These are phyloP conservation scores for Pythium scleroteichum DNA, from an alignment of 352 stramenopile genomes.

Conservation along the genomic window DNA sequence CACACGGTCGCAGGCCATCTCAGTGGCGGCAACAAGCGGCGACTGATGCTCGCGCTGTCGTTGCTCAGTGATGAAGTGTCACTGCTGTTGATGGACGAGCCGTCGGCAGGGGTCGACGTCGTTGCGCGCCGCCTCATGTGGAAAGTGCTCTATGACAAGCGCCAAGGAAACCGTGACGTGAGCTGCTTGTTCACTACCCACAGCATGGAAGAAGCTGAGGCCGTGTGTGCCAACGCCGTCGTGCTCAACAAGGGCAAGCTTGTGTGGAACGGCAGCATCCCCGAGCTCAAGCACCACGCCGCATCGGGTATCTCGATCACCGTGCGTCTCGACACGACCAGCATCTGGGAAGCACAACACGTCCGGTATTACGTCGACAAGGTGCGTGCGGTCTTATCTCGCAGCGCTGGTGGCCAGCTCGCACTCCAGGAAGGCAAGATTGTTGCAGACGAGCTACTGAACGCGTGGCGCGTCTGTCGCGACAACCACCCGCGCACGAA, in stretches of 20 bases:
- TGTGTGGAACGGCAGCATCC: constrained; percentile 79
- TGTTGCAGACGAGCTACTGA: constrained; percentile 40
- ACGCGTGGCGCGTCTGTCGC: constrained; percentile 55
- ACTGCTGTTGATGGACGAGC: constrained; percentile 78
- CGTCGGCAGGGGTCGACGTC: constrained; percentile 79
- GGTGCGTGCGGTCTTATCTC: constrained; percentile 34
- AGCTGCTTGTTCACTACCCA: constrained; percentile 86
- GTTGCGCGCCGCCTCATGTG: constrained; percentile 80
- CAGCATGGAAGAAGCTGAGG: constrained; percentile 85
- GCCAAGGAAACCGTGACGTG: constrained; percentile 39
- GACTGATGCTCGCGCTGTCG: constrained; percentile 75
- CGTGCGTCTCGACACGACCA: constrained; percentile 48
- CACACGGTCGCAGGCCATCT: constrained; percentile 56
- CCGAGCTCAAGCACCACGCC: constrained; percentile 74
- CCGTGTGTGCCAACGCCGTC: constrained; percentile 79
- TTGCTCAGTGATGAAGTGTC: constrained; percentile 66
- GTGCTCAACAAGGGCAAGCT: constrained; percentile 72
- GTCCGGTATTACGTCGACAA: constrained; percentile 48
- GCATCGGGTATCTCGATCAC: constrained; percentile 71
- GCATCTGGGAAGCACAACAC: constrained; percentile 42
- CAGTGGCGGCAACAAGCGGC: constrained; percentile 82
- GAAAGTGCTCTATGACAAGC: constrained; percentile 70
- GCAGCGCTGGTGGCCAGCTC: constrained; percentile 11
- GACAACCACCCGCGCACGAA: constrained; percentile 28
- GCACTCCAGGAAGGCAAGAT: constrained; percentile 34